Evolutionary conservation across 2,329 filamentous ascomycete genomes (phyloP).

Genomic region (Fusarium torulosum): DNA sequence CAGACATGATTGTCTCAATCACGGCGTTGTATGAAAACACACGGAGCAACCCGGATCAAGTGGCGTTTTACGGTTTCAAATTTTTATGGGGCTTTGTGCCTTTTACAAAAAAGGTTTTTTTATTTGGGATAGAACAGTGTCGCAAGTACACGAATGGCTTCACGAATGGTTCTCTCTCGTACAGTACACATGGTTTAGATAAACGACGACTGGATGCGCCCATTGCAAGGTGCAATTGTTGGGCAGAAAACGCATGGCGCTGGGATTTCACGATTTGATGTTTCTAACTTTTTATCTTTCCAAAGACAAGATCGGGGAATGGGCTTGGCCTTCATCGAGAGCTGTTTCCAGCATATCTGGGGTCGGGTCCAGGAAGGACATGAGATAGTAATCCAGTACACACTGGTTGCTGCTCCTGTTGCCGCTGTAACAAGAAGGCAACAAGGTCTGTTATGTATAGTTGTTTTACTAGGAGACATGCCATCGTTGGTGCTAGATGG

Average conservation of each 20-base stretch:
- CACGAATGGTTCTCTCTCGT: slow-evolving; percentile 35
- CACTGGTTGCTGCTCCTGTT: slow-evolving; percentile 5
- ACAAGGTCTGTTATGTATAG: slow-evolving; percentile 23
- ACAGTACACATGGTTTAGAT: slow-evolving; percentile 42
- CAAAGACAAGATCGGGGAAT: slow-evolving; percentile 18
- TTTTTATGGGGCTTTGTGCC: slow-evolving; percentile 2
- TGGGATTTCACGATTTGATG: slow-evolving; percentile 39
- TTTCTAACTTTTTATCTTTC: slow-evolving; percentile 28
- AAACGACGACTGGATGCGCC: slow-evolving; percentile 41
- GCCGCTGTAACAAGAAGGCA: slow-evolving; percentile 16
- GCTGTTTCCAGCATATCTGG: slow-evolving; percentile 12
- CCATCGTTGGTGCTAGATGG: slow-evolving; percentile 21
- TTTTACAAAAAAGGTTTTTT: slow-evolving; percentile 23
- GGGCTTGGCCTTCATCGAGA: slow-evolving; percentile 4
- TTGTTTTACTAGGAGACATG: slow-evolving; percentile 4
- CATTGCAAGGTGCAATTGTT: slow-evolving; percentile 19
- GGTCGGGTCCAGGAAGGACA: slow-evolving; percentile 1
- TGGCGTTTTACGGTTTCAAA: slow-evolving; percentile 33
- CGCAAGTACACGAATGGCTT: slow-evolving; percentile 45
- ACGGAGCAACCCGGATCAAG: slow-evolving; percentile 27
- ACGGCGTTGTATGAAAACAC: slow-evolving; percentile 45
- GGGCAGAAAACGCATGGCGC: slow-evolving; percentile 45
- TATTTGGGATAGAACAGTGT: slow-evolving; percentile 36
- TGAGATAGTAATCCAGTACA: slow-evolving; percentile 25
- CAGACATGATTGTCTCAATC: slow-evolving; percentile 20